These are phyloP conservation scores for Juncus effusus DNA, from an alignment of 176 grass and related monocot species.

Conservation along the genomic window DNA sequence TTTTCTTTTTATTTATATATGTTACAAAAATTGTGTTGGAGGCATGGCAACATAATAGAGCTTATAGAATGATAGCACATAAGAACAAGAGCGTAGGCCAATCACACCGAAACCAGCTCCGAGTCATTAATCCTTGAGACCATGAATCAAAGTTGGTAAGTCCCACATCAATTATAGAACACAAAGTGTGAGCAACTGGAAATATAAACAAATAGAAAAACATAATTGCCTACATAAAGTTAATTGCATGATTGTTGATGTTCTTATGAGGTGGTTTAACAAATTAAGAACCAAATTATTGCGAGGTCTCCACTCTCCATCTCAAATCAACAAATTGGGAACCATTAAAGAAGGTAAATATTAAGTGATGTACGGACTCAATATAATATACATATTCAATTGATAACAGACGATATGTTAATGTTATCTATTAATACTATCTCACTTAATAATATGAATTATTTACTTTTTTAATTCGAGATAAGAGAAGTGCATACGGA, in stretches of 20 bases:
- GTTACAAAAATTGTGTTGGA: background rate
- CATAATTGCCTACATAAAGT: background rate
- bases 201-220: background rate
- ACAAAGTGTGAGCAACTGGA: background rate
- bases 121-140: slow-evolving; percentile 14
- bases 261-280: background rate
- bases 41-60: background rate
- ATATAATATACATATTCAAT: no score
- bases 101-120: slow-evolving; percentile 24
- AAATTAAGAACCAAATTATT: slow-evolving; percentile 16
- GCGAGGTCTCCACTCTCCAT: slow-evolving; percentile 5
- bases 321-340: slow-evolving; percentile 1
- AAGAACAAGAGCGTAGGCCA: background rate
- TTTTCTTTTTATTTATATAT: no score
- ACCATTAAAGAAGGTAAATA: no score
- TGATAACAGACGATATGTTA: no score
- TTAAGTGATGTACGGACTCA: no score
- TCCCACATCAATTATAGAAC: background rate
- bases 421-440: no score
- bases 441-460: no score
- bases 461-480: no score
- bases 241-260: background rate
- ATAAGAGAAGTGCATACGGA: no score
- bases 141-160: background rate
- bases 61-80: background rate